Evolutionary conservation across 371 early-diverging fungal species (phyloP).

Genomic region (Apophysomyces trapeziformis): DNA sequence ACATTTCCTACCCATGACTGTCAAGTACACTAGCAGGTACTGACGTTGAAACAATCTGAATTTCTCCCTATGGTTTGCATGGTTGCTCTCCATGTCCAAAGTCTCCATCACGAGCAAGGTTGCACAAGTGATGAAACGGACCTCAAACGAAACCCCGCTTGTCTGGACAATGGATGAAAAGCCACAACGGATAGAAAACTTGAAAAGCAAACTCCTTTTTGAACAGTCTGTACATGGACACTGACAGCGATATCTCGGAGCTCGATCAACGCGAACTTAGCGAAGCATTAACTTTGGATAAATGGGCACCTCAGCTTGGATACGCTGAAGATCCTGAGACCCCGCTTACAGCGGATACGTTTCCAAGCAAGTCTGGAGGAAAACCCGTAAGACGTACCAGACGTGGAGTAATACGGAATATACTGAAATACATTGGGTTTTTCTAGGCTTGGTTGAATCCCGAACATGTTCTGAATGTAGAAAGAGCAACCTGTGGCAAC

Average conservation of each 20-base stretch:
- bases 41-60: conserved; percentile 40
- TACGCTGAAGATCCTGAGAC: conserved; percentile 73
- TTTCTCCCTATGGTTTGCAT: conserved; percentile 1
- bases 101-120: conserved; percentile 15
- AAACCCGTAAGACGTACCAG: conserved; percentile 64
- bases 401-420: background rate
- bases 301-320: conserved; percentile 68
- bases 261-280: conserved; percentile 38
- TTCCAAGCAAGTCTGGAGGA: conserved; percentile 92
- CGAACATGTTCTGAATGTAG: conserved; percentile 61
- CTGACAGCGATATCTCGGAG: conserved; percentile 42
- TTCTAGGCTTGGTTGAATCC: conserved; percentile 87
- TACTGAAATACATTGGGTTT: conserved; percentile 1
- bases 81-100: conserved; percentile 5
- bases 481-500: conserved; percentile 73
- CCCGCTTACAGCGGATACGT: conserved; percentile 65
- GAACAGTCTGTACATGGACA: conserved; percentile 15
- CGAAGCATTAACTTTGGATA: conserved; percentile 29
- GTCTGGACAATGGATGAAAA: background rate
- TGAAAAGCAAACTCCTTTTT: conserved; percentile 6
- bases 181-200: background rate
- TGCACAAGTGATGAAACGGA: background rate
- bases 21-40: conserved; percentile 66
- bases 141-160: background rate
- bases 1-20: conserved; percentile 61